phyloP scores from a whole-genome alignment of 495 filamentous ascomycete species.

The Parmelia sp. region DNA sequence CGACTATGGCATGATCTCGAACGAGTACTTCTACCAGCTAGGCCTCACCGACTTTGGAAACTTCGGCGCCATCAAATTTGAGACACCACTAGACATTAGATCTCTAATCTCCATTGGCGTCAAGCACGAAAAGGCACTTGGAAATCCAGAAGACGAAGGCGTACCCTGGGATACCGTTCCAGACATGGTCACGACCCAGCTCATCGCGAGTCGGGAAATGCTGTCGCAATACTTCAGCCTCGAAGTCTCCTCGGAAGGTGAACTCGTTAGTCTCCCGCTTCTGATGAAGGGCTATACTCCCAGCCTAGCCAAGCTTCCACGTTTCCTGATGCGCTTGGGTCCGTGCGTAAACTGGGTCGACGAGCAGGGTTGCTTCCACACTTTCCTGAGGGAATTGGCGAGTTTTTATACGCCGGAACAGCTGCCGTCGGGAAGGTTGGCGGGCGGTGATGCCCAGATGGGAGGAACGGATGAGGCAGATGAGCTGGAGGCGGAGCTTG shows the following conservation, averaged over 20 bases:
- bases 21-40: constrained; percentile 95
- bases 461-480: constrained; percentile 9
- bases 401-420: constrained; percentile 86
- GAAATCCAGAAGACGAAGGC: constrained; percentile 40
- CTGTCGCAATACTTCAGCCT: constrained; percentile 87
- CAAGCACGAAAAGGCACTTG: constrained; percentile 50
- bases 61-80: constrained; percentile 78
- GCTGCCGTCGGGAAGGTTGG: constrained; percentile 49
- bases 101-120: constrained; percentile 69
- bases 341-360: constrained; percentile 81
- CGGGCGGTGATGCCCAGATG: constrained; percentile 8
- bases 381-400: constrained; percentile 81
- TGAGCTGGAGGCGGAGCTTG: constrained; percentile 46
- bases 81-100: constrained; percentile 63
- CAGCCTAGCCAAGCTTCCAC: constrained; percentile 74
- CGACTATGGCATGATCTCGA: constrained; percentile 83
- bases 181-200: constrained; percentile 49
- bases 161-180: constrained; percentile 63
- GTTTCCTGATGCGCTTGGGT: constrained; percentile 80
- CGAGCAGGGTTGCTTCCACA: constrained; percentile 81
- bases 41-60: constrained; percentile 96
- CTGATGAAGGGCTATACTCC: constrained; percentile 86
- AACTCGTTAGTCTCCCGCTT: constrained; percentile 73
- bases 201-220: constrained; percentile 77
- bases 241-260: constrained; percentile 69